These are phyloP conservation scores for Clarireedia monteithiana DNA, from an alignment of 2,329 filamentous ascomycete species.

Conservation along the genomic window DNA sequence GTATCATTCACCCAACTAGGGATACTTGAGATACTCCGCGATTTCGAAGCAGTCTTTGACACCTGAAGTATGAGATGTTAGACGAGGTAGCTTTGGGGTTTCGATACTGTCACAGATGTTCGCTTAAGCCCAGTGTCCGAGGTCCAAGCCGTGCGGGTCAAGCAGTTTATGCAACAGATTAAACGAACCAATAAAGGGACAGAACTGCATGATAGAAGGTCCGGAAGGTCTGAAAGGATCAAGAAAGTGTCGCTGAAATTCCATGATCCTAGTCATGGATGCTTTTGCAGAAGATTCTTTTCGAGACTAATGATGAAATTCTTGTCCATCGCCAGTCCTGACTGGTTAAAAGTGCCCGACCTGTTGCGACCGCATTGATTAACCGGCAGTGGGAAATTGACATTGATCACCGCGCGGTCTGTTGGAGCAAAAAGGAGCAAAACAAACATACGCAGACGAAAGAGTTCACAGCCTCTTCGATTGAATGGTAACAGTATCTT, in stretches of 20 bases:
- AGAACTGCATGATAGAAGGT: not conserved
- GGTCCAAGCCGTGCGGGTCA: constrained; percentile 10
- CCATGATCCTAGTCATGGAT: constrained; percentile 3
- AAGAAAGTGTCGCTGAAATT: not conserved
- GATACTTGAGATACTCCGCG: constrained; percentile 2
- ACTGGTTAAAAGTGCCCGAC: not conserved
- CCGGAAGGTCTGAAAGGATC: not conserved
- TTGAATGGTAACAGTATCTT: not conserved
- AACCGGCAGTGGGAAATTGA: not conserved
- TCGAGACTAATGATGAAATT: not conserved
- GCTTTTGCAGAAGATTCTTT: not conserved
- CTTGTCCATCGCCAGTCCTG: not conserved
- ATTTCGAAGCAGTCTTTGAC: constrained; percentile 9
- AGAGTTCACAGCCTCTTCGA: not conserved
- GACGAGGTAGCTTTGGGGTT: constrained; percentile 24
- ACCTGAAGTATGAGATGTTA: constrained; percentile 16
- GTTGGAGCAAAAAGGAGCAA: not conserved
- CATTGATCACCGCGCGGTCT: not conserved
- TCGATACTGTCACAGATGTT: constrained; percentile 26
- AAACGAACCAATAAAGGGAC: not conserved
- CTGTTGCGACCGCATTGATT: constrained; percentile 1
- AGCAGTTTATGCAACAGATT: constrained; percentile 16
- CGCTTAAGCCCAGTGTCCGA: constrained; percentile 18
- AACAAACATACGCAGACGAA: not conserved
- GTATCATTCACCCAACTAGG: not conserved